Evolutionary conservation across 2,329 filamentous ascomycete species (phyloP), one percentile per base, ranked within the genome.

Genomic region (Cryphonectria parasitica): DNA sequence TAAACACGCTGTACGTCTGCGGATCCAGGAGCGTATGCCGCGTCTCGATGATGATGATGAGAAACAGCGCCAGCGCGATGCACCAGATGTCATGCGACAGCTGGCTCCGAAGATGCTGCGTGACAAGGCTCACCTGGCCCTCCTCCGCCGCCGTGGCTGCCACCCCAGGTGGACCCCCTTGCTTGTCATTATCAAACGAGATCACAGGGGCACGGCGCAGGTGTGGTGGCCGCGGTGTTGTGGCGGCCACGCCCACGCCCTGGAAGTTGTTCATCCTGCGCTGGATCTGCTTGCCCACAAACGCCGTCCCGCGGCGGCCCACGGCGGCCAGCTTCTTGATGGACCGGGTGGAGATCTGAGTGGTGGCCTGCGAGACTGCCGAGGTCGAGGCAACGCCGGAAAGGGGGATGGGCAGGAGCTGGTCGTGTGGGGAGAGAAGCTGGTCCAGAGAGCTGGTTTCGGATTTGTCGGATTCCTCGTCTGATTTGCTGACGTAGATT

Each of bases 11-110:
- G 76, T 85, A 90, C 56, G 77, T 85, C 11, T 79, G 79, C 0
- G 88, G 87, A 67, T 88, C 83, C 6, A 77, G 75, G 1, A 84
- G 79, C 67, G 88, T 89, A 69, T 88, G 84, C 6, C 80, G 78
- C 2, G 86, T 86, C 77, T 92, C 90, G 63, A 90, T 88, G 54
- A 87, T 84, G 67, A 84, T 83, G 69, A 92, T 89, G 43, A 89
- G 77, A 65, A 91, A 82, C 17, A 90, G 83, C 2, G 88, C 87
- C 0, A 91, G 78, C 3, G 88, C 85, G 19, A 92, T 86, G 81
- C 85, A 89, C 89, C 90, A 91, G 22, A 92, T 81, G 75, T 92
- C 90, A 77, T 91, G 88, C 41, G 88, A 87, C 1, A 92, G 83
- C 77, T 92, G 90, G 7, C 86, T 85, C n/a, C 88, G 86, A 31